Evolutionary conservation across 805 yeast genomes (phyloP).

Genomic region (Komagataella kurtzmanii): DNA sequence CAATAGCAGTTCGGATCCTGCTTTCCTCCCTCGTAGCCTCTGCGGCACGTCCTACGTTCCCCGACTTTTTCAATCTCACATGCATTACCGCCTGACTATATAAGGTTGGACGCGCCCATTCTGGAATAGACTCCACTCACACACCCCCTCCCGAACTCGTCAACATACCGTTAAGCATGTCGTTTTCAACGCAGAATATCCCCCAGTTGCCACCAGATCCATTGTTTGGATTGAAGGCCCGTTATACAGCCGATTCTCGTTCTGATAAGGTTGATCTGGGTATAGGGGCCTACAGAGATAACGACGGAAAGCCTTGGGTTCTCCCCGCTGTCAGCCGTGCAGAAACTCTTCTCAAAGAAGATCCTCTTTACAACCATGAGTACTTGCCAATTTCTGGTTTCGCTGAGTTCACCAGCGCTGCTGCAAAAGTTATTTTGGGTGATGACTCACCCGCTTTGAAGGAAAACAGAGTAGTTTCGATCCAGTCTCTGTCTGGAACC

Average conservation of each 20-base stretch:
- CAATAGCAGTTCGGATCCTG: neutral
- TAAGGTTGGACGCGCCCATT: neutral
- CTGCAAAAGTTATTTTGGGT: constrained; percentile 66
- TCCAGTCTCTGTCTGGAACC: constrained; percentile 77
- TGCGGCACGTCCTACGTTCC: neutral
- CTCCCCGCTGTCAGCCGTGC: constrained; percentile 58
- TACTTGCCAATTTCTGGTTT: constrained; percentile 76
- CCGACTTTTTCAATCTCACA: neutral
- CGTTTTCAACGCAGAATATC: constrained; percentile 22
- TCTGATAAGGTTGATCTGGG: constrained; percentile 71
- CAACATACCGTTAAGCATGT: neutral
- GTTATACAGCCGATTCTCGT: constrained; percentile 46
- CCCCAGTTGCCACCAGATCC: constrained; percentile 75
- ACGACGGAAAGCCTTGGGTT: constrained; percentile 58
- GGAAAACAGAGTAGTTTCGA: constrained; percentile 40
- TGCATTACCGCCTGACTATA: neutral
- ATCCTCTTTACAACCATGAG: constrained; percentile 67
- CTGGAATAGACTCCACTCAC: neutral
- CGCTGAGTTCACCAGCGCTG: constrained; percentile 50
- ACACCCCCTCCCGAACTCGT: neutral
- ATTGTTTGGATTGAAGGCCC: constrained; percentile 66
- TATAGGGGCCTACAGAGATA: constrained; percentile 69
- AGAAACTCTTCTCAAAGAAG: constrained; percentile 46
- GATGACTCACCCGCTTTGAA: constrained; percentile 35
- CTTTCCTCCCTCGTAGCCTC: neutral